These are phyloP conservation scores for Corymbia maculata DNA, from an alignment of 345 rosid genomes.

Conservation along the genomic window DNA sequence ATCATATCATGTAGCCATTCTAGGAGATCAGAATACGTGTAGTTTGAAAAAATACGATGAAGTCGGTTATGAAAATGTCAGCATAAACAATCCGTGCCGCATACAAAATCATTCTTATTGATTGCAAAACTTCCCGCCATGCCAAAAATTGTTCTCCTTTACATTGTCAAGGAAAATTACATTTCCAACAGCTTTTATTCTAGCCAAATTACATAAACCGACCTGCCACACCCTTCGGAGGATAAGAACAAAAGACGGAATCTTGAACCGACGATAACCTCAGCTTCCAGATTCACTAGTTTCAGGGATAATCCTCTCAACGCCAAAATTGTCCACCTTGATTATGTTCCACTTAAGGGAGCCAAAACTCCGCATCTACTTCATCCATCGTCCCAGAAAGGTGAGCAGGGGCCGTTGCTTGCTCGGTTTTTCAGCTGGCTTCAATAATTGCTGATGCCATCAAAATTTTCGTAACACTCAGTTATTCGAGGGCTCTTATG, in stretches of 20 bases:
- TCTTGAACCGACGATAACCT: neutral
- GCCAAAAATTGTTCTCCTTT: neutral
- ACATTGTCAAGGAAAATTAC: neutral
- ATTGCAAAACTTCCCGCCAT: neutral
- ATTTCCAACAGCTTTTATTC: neutral
- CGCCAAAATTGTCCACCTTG: neutral
- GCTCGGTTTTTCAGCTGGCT: neutral
- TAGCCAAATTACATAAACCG: fast-evolving
- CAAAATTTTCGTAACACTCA: neutral
- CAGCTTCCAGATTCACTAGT: neutral
- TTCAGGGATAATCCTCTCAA: neutral
- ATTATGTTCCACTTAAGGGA: neutral
- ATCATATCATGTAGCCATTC: neutral
- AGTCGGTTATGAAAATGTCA: neutral
- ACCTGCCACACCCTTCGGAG: neutral
- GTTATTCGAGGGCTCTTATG: too few relatives aligned
- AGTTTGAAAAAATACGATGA: neutral
- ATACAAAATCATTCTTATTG: neutral
- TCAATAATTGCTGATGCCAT: neutral
- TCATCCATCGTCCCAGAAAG: neutral
- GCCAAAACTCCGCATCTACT: neutral
- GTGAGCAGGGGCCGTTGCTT: neutral
- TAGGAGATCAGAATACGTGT: too few relatives aligned
- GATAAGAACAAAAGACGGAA: neutral
- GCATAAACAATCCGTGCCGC: neutral